Conservation (phyloP, 2,329 filamentous ascomycete species). For the Dactylellina leptospora region DNA sequence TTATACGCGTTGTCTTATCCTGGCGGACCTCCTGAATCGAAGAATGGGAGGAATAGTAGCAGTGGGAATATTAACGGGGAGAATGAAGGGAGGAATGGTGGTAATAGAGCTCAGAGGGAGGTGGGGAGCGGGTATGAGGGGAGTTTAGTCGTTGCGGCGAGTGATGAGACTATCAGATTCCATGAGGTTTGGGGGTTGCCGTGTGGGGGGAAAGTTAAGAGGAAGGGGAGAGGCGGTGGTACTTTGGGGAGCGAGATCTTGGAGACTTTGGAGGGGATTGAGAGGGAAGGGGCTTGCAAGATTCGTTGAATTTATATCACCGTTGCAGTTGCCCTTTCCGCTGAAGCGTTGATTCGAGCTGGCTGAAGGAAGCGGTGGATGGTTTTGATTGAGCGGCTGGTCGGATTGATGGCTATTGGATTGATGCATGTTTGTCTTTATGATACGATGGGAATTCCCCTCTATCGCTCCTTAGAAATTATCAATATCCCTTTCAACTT, state of each 20-base stretch:
- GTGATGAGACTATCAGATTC: slow-evolving; percentile 91
- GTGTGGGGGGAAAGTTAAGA: slow-evolving; percentile 48
- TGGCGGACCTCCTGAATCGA: slow-evolving; percentile 62
- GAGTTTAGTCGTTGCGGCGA: slow-evolving; percentile 89
- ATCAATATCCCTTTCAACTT: too few relatives aligned
- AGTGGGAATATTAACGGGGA: neutral
- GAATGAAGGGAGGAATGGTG: neutral
- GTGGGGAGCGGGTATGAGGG: slow-evolving; percentile 69
- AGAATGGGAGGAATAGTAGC: slow-evolving; percentile 27
- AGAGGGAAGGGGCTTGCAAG: slow-evolving; percentile 73
- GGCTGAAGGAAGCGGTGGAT: too few relatives aligned
- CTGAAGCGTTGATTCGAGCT: too few relatives aligned
- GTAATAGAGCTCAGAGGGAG: slow-evolving; percentile 47
- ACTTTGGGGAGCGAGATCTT: slow-evolving; percentile 86
- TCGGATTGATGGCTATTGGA: too few relatives aligned
- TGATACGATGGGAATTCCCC: too few relatives aligned
- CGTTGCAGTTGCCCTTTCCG: too few relatives aligned
- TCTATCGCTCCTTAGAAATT: too few relatives aligned
- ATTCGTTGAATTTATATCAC: slow-evolving; percentile 74
- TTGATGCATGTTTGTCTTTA: too few relatives aligned
- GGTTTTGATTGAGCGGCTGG: too few relatives aligned
- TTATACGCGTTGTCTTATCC: slow-evolving; percentile 90
- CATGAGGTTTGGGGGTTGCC: slow-evolving; percentile 86
- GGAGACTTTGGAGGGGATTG: slow-evolving; percentile 80
- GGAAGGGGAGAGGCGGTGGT: slow-evolving; percentile 66